Evolutionary conservation across 1,139 yeast species (phyloP), one percentile per base, ranked within the genome.

Genomic region (Yamadazyma friedrichii): DNA sequence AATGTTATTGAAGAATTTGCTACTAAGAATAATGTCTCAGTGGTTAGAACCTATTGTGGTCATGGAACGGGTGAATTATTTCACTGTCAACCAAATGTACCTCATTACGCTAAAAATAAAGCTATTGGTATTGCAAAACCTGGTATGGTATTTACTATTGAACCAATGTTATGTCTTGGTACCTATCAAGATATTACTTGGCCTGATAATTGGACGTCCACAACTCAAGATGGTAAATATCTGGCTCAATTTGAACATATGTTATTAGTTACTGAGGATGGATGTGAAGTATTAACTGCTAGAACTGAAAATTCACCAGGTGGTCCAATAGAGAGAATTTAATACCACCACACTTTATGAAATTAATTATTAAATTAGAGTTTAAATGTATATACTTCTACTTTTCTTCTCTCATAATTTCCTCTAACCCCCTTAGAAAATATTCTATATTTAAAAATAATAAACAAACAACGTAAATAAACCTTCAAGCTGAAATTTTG

Each of bases 161-260:
- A 94, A 65, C 99, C 99, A 35, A 94, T 94, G 99, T 78, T 94
- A 53, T 86, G 88, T 58, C 70, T 84, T 49, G 98, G 98, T n/a
- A 70, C 84, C 1, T 84, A 80, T 67, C 79, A 79, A 55, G 98
- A 91, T 62, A 66, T 77, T 44, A 73, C 82, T 40, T 94, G 99
- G 99, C 98, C 98, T 1, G 99, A 94, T 62, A 87, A 88, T 64
- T 94, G 99, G 99, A 94, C 99, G 10, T 80, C 95, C 1, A 78
- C 81, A 20, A 93, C 98, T 15, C 81, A 79, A 42, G 98, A 93
- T 59, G 98, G 98, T 41, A 80, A 81, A 58, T 70, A 76, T 46
- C 83, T 93, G 51, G 98, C 99, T 1, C 99, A 94, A 64, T 94
- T 94, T 55, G 95, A 94, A 65, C 98, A 94, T 59, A 91, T 95